A percentile compares a stretch with the other conserved stretches of the same genome.
These are phyloP conservation scores for Dunaliella primolecta DNA, from an alignment of 139 green algal genomes.

Conservation along the genomic window DNA sequence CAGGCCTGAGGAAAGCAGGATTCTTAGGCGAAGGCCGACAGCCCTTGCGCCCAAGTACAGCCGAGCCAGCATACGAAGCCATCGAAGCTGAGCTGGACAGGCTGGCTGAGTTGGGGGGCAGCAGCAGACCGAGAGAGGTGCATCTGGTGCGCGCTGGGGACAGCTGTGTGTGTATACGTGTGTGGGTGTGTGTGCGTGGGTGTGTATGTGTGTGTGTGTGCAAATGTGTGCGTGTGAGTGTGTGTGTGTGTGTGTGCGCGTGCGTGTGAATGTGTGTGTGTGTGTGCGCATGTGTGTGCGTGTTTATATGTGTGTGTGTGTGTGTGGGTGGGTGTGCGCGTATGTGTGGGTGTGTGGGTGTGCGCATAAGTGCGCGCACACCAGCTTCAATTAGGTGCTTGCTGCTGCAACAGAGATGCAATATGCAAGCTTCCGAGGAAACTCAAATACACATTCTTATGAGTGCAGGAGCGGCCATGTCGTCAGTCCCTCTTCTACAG, in stretches of 20 bases:
- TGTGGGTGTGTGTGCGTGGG: background rate
- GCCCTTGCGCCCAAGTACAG: background rate
- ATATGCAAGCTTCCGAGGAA: too few species aligned
- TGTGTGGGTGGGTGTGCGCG: too few species aligned
- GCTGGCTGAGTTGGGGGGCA: background rate
- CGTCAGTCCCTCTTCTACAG: too few species aligned
- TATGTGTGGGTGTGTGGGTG: too few species aligned
- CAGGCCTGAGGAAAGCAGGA: background rate
- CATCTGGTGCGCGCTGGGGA: background rate
- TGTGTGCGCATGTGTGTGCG: background rate
- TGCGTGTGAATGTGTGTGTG: background rate
- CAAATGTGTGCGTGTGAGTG: background rate
- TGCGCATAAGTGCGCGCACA: too few species aligned
- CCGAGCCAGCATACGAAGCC: background rate
- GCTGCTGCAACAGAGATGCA: too few species aligned
- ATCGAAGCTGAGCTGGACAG: background rate
- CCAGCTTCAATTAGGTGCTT: too few species aligned
- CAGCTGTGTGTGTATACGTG: background rate
- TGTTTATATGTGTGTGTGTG: too few species aligned
- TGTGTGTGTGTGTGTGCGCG: background rate
- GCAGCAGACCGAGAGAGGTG: background rate
- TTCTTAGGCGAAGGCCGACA: background rate
- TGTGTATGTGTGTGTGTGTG: background rate
- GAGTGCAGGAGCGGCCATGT: too few species aligned
- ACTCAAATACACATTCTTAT: too few species aligned